Percentiles rank a stretch among this genome's conserved stretches.
Conservation (phyloP, 2,329 filamentous ascomycete species). For the Fusarium concolor region DNA sequence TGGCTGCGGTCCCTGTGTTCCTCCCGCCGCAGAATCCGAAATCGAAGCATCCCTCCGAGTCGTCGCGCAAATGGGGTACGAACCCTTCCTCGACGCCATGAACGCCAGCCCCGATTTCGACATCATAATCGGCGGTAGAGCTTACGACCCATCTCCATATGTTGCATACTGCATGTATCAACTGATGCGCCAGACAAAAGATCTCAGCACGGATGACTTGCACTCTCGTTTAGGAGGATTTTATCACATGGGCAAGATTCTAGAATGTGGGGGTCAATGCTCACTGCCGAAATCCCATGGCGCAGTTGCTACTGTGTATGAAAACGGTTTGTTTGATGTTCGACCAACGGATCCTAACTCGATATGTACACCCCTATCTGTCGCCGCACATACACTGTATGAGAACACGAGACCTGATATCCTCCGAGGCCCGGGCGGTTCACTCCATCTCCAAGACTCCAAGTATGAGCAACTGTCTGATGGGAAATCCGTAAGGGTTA, state of each 20-base stretch:
- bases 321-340: constrained; percentile 60
- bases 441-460: constrained; percentile 55
- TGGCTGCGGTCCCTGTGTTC: constrained; percentile 57
- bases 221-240: constrained; percentile 50
- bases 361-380: constrained; percentile 60
- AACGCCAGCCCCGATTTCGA: constrained; percentile 55
- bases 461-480: constrained; percentile 34
- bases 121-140: constrained; percentile 60
- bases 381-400: constrained; percentile 66
- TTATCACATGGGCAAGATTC: constrained; percentile 65
- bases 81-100: constrained; percentile 59
- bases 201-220: background rate
- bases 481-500: constrained; percentile 28
- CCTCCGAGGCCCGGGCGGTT: constrained; percentile 62
- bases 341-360: constrained; percentile 53
- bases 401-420: constrained; percentile 66
- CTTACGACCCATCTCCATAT: constrained; percentile 57
- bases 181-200: constrained; percentile 9
- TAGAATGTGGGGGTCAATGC: constrained; percentile 64
- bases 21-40: constrained; percentile 52
- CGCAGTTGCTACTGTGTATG: constrained; percentile 55
- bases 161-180: constrained; percentile 49
- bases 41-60: constrained; percentile 53
- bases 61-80: constrained; percentile 60
- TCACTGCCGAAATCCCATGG: constrained; percentile 59